Conservation (phyloP, 2,329 filamentous ascomycete species). For the Herpomyces periplanetae region DNA sequence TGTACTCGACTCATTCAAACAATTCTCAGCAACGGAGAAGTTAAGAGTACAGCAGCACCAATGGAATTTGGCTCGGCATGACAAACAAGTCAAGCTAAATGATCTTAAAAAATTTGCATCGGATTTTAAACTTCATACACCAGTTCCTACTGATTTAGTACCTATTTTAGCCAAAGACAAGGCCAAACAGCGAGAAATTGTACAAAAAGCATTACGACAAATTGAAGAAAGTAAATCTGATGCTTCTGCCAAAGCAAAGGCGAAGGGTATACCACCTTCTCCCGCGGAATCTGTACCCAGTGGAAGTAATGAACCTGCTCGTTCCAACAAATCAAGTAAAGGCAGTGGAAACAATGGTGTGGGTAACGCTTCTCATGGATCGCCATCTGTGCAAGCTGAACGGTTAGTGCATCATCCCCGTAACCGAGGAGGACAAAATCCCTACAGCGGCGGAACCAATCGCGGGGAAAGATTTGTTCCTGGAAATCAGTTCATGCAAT, state of each 20-base stretch:
- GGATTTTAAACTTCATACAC: slow-evolving; percentile 72
- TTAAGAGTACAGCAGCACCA: slow-evolving; percentile 14
- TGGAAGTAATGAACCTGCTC: slow-evolving; percentile 6
- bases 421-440: no score
- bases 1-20: slow-evolving; percentile 20
- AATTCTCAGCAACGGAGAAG: slow-evolving; percentile 21
- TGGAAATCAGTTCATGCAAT: no score
- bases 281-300: slow-evolving; percentile 2
- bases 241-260: slow-evolving; percentile 5
- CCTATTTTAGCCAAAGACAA: slow-evolving; percentile 88
- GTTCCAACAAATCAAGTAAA: slow-evolving; percentile 14
- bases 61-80: slow-evolving; percentile 16
- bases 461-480: no score
- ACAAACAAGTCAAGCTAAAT: slow-evolving; percentile 68
- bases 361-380: background rate
- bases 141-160: slow-evolving; percentile 61
- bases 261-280: background rate
- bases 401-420: background rate
- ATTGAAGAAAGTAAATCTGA: slow-evolving; percentile 16
- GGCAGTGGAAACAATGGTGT: slow-evolving; percentile 1
- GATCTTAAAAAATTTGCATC: slow-evolving; percentile 81
- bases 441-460: no score
- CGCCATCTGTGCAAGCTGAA: background rate
- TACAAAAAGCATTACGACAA: slow-evolving; percentile 45
- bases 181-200: slow-evolving; percentile 66